Evolutionary conservation across 352 stramenopile genomes (phyloP).

Genomic region (Phytophthora podocarpi): DNA sequence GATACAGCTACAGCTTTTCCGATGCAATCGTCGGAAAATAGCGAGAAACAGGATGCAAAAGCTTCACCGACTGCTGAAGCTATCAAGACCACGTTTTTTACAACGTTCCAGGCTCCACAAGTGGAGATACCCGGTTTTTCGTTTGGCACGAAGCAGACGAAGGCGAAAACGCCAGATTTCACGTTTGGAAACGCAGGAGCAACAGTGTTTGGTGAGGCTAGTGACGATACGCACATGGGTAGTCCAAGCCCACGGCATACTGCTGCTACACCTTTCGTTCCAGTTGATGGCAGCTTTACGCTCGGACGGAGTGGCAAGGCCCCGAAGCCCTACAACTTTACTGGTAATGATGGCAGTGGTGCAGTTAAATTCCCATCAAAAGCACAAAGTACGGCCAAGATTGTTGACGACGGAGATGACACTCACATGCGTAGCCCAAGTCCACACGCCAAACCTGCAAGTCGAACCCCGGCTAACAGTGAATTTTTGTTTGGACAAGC

Average conservation of each 20-base stretch:
- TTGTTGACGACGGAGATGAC: conserved; percentile 4
- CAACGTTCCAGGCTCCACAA: not conserved
- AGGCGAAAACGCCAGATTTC: conserved; percentile 17
- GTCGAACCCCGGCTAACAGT: not conserved
- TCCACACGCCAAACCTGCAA: not conserved
- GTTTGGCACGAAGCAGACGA: not conserved
- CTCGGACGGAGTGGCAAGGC: conserved; percentile 19
- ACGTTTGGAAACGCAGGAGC: conserved; percentile 22
- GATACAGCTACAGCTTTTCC: not conserved
- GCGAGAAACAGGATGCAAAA: not conserved
- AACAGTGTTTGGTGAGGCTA: not conserved
- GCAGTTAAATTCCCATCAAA: conserved; percentile 2
- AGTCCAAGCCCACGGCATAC: conserved; percentile 16
- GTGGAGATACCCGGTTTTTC: conserved; percentile 18
- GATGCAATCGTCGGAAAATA: not conserved
- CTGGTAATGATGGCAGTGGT: not conserved
- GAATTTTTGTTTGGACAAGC: conserved; percentile 34
- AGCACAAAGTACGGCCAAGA: not conserved
- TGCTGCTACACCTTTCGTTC: not conserved
- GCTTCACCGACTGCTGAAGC: not conserved
- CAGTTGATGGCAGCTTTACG: conserved; percentile 21
- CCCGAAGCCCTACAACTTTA: conserved; percentile 29
- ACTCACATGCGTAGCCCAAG: conserved; percentile 22
- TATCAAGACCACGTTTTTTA: not conserved
- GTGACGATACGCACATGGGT: conserved; percentile 21